phyloP scores from a whole-genome alignment of 2,329 filamentous ascomycete species.

The Didymella pinodella region DNA sequence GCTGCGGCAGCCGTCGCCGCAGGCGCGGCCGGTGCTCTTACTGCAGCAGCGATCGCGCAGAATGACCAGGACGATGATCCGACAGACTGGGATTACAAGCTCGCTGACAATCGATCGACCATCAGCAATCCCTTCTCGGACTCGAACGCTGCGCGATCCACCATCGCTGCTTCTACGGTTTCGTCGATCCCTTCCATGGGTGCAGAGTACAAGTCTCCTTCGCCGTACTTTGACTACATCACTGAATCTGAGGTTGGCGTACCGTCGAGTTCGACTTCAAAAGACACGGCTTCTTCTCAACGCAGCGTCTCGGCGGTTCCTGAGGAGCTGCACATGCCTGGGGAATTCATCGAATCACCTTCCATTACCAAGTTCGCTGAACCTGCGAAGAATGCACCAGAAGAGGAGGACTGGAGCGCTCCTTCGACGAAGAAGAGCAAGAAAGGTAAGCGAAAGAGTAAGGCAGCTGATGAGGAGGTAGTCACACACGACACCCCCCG shows the following conservation, averaged over 20 bases:
- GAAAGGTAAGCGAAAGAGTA: slow-evolving; percentile 40
- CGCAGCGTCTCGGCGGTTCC: slow-evolving; percentile 58
- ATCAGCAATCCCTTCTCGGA: slow-evolving; percentile 43
- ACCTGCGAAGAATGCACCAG: slow-evolving; percentile 41
- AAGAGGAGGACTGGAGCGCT: slow-evolving; percentile 26
- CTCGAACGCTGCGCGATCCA: slow-evolving; percentile 33
- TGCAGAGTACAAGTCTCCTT: slow-evolving; percentile 41
- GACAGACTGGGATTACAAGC: slow-evolving; percentile 24
- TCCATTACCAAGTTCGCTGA: slow-evolving; percentile 16
- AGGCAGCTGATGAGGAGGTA: slow-evolving; percentile 35
- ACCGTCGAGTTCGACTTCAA: slow-evolving; percentile 20
- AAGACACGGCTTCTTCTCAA: slow-evolving; percentile 49
- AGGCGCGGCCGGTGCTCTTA: slow-evolving; percentile 23
- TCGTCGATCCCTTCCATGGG: slow-evolving; percentile 34
- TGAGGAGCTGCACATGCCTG: slow-evolving; percentile 69
- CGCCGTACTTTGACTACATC: slow-evolving; percentile 54
- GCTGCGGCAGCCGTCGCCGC: slow-evolving; percentile 30
- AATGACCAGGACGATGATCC: slow-evolving; percentile 29
- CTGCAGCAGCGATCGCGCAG: slow-evolving; percentile 31
- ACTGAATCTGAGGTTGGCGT: slow-evolving; percentile 51
- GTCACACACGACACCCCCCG: slow-evolving; percentile 28
- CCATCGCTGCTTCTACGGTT: slow-evolving; percentile 29
- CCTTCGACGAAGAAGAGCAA: slow-evolving; percentile 31
- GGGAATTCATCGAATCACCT: slow-evolving; percentile 62
- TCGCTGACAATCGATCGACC: slow-evolving; percentile 28